These are phyloP conservation scores for Tricholoma bakamatsutake DNA, from an alignment of 768 basidiomycete genomes.

Conservation along the genomic window DNA sequence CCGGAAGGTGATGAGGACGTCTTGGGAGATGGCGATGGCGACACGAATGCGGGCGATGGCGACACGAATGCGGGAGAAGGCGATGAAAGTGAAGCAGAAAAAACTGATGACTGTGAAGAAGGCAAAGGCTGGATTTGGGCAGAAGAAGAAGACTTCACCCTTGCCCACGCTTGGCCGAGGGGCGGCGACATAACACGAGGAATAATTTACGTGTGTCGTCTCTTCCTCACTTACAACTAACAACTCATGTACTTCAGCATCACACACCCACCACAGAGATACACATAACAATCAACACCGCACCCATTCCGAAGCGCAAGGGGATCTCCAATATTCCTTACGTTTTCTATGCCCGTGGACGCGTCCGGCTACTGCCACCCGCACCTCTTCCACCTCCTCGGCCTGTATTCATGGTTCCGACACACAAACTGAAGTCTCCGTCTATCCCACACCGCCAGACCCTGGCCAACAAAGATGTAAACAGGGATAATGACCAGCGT, in stretches of 20 bases:
- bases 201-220: conserved; percentile 55
- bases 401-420: conserved; percentile 15
- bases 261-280: conserved; percentile 46
- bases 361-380: conserved; percentile 29
- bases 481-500: conserved; percentile 14
- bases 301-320: conserved; percentile 43
- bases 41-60: conserved; percentile 33
- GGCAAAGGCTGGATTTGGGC: conserved; percentile 59
- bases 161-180: conserved; percentile 55
- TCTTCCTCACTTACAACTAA: background rate
- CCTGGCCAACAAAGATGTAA: conserved; percentile 3
- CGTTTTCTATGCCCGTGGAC: conserved; percentile 50
- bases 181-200: conserved; percentile 37
- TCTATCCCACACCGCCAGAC: background rate
- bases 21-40: conserved; percentile 22
- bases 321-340: conserved; percentile 58
- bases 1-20: conserved; percentile 23
- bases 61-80: conserved; percentile 36
- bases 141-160: conserved; percentile 59
- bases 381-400: conserved; percentile 12
- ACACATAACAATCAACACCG: conserved; percentile 59
- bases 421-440: conserved; percentile 10
- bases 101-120: conserved; percentile 22
- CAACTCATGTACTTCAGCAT: conserved; percentile 30
- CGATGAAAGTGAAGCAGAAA: conserved; percentile 27